phyloP scores from a whole-genome alignment of 23 red algal species.

The Rhodosorus marinus region DNA sequence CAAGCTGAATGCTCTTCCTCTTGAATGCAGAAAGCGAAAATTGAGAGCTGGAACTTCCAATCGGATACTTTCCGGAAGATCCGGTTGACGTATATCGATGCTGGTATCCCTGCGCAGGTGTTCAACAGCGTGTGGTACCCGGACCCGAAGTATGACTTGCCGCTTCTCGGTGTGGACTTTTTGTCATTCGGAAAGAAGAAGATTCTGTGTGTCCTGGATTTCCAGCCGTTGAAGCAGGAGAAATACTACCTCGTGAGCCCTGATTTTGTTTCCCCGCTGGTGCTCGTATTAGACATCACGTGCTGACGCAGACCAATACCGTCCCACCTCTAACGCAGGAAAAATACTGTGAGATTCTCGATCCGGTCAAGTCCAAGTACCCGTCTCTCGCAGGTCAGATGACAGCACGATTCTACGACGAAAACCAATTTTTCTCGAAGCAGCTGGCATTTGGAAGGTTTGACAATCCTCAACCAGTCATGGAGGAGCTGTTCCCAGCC shows the following conservation, averaged over 20 bases:
- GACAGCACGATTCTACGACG: conserved; percentile 66
- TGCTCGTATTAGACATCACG: no score
- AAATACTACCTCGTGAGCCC: conserved; percentile 37
- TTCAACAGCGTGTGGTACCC: conserved; percentile 94
- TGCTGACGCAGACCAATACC: no score
- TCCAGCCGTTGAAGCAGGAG: conserved; percentile 62
- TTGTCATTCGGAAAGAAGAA: conserved; percentile 67
- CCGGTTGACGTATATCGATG: conserved; percentile 80
- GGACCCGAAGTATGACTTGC: conserved; percentile 31
- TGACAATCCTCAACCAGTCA: conserved; percentile 42
- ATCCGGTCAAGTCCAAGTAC: conserved; percentile 44
- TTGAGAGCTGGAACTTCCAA: conserved; percentile 50
- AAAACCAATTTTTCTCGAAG: conserved; percentile 71
- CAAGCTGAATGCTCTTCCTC: no score
- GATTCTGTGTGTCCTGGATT: conserved; percentile 71
- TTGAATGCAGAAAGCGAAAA: conserved; percentile 13
- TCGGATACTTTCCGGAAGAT: conserved; percentile 57
- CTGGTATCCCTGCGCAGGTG: conserved; percentile 56
- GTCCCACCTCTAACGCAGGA: no score
- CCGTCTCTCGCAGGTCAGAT: conserved; percentile 46
- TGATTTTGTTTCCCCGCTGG: no score
- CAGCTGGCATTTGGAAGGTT: conserved; percentile 79
- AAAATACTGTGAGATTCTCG: conserved; percentile 39
- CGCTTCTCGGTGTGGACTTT: conserved; percentile 86
- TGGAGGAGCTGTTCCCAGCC: conserved; percentile 40